Percentiles rank a stretch among this genome's conserved stretches.
Conservation (phyloP, 169 alveolate species). For the Babesia bigemina region DNA sequence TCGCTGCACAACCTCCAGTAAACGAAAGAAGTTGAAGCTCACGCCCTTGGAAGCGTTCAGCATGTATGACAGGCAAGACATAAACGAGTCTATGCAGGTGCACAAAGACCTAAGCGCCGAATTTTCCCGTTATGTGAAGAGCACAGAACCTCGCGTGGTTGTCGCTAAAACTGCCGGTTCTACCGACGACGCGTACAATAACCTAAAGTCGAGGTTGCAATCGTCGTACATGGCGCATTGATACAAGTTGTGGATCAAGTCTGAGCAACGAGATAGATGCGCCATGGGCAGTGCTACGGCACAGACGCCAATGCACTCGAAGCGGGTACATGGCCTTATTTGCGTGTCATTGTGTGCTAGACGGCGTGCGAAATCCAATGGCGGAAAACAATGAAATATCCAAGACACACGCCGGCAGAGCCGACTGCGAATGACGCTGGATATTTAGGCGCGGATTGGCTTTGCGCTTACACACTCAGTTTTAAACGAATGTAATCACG, state of each 20-base stretch:
- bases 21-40: constrained; percentile 19
- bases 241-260: too few species aligned
- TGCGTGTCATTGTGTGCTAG: too few species aligned
- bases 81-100: constrained; percentile 45
- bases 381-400: too few species aligned
- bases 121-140: constrained; percentile 25
- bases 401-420: too few species aligned
- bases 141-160: constrained; percentile 19
- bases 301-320: too few species aligned
- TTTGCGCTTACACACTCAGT: background rate
- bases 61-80: constrained; percentile 50
- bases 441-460: background rate
- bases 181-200: constrained; percentile 1
- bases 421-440: too few species aligned
- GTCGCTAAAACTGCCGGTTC: background rate
- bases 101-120: constrained; percentile 38
- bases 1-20: constrained; percentile 10
- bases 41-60: constrained; percentile 60
- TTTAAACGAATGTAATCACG: background rate
- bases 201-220: constrained; percentile 5
- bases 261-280: too few species aligned
- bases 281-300: too few species aligned
- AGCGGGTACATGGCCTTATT: too few species aligned
- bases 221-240: background rate
- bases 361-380: too few species aligned